These are phyloP conservation scores for Tulasnella sp. DNA, from an alignment of 768 basidiomycete genomes.

Conservation along the genomic window DNA sequence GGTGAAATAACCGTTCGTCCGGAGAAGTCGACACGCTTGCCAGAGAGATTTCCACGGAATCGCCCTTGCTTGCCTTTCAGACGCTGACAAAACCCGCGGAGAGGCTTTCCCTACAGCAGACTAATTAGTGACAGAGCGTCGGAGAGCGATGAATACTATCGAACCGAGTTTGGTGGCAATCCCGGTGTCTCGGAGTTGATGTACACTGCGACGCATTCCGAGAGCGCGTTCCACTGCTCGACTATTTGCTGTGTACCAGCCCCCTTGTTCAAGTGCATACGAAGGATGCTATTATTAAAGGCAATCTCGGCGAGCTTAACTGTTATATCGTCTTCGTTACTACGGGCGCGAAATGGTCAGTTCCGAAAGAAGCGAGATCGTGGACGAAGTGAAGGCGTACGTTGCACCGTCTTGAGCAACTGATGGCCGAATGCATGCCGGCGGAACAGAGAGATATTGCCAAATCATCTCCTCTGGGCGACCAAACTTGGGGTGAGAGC, in stretches of 20 bases:
- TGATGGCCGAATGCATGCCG: constrained; percentile 95
- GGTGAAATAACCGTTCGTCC: constrained; percentile 98
- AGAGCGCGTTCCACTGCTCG: constrained; percentile 98
- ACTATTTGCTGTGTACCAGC: constrained; percentile 58
- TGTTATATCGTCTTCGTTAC: constrained; percentile 97
- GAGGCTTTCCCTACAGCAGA: constrained; percentile 71
- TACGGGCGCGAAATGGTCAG: constrained; percentile 42
- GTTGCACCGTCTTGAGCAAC: constrained; percentile 94
- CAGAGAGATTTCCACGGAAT: constrained; percentile 96
- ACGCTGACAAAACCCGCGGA: constrained; percentile 96
- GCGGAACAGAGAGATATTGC: constrained; percentile 98
- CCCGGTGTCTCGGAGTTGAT: constrained; percentile 98
- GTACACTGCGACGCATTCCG: constrained; percentile 94
- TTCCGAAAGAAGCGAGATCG: neutral
- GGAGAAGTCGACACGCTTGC: constrained; percentile 99
- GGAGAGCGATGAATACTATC: neutral
- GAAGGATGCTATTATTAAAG: constrained; percentile 89
- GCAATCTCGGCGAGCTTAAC: constrained; percentile 98
- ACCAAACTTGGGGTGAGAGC: constrained; percentile 83
- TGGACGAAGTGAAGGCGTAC: constrained; percentile 38
- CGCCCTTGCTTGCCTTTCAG: constrained; percentile 99
- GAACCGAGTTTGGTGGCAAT: constrained; percentile 70
- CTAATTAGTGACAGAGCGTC: neutral
- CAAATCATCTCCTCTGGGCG: constrained; percentile 97
- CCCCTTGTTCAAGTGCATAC: constrained; percentile 85